phyloP scores from a whole-genome alignment of 2,329 filamentous ascomycete species.

The Xylariaceae sp. region DNA sequence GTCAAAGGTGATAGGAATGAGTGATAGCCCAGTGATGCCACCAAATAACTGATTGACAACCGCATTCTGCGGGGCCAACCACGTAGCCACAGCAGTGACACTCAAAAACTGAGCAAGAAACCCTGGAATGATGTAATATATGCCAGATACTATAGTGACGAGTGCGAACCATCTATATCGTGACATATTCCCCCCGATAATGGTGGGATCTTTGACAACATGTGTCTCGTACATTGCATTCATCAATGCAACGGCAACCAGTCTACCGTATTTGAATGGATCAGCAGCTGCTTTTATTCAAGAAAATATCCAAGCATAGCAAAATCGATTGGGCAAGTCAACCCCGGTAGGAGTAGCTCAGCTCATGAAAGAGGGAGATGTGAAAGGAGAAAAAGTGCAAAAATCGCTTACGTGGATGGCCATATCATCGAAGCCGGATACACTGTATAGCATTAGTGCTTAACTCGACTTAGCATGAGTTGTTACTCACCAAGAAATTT shows the following conservation, averaged over 20 bases:
- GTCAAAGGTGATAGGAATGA: constrained; percentile 77
- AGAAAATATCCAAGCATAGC: too few species aligned
- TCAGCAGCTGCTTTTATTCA: too few species aligned
- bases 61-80: constrained; percentile 71
- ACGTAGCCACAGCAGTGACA: constrained; percentile 73
- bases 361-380: not conserved
- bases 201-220: constrained; percentile 53
- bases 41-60: constrained; percentile 77
- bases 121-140: constrained; percentile 73
- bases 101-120: constrained; percentile 73
- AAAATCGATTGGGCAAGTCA: too few species aligned
- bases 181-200: constrained; percentile 69
- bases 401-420: constrained; percentile 53
- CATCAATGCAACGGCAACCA: constrained; percentile 71
- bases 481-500: constrained; percentile 60
- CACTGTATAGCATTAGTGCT: constrained; percentile 46
- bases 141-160: constrained; percentile 61
- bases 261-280: constrained; percentile 45
- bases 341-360: too few species aligned
- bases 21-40: constrained; percentile 67
- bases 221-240: constrained; percentile 73
- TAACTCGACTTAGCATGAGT: not conserved
- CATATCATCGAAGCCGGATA: constrained; percentile 77
- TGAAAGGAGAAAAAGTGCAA: not conserved
- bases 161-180: constrained; percentile 69